A percentile compares a stretch with the other conserved stretches of the same genome.
phyloP scores from a whole-genome alignment of 495 filamentous ascomycete species.

The Lophiostoma macrostomum region DNA sequence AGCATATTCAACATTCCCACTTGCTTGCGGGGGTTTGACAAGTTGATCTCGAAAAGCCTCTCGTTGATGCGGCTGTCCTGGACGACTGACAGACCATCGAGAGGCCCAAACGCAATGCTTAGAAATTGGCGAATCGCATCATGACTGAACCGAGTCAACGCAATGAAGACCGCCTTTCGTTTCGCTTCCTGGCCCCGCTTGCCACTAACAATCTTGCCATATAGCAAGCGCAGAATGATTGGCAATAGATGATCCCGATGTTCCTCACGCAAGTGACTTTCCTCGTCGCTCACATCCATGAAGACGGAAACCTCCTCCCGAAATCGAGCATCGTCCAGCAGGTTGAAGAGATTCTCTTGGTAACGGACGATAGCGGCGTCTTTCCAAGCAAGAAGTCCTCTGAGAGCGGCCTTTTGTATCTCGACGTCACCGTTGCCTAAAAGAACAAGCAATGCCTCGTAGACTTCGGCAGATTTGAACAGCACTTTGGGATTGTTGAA shows the following conservation, averaged over 20 bases:
- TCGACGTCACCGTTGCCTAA: slow-evolving; percentile 84
- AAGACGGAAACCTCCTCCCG: slow-evolving; percentile 87
- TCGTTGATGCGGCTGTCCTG: slow-evolving; percentile 51
- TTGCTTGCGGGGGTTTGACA: slow-evolving; percentile 69
- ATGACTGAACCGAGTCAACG: slow-evolving; percentile 57
- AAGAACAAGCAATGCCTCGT: slow-evolving; percentile 65
- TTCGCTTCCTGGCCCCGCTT: slow-evolving; percentile 59
- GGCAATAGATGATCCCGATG: slow-evolving; percentile 74
- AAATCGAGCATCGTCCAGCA: slow-evolving; percentile 88
- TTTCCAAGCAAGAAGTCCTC: slow-evolving; percentile 88
- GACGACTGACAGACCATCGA: slow-evolving; percentile 57
- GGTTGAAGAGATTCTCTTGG: slow-evolving; percentile 79
- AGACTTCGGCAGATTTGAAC: slow-evolving; percentile 73
- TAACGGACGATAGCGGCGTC: slow-evolving; percentile 69
- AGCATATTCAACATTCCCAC: slow-evolving; percentile 87
- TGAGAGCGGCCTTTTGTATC: slow-evolving; percentile 78
- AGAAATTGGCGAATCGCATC: slow-evolving; percentile 75
- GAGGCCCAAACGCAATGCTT: slow-evolving; percentile 71
- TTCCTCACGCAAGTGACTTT: slow-evolving; percentile 68
- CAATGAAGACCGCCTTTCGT: slow-evolving; percentile 62
- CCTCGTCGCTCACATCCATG: slow-evolving; percentile 65
- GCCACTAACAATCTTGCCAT: slow-evolving; percentile 77
- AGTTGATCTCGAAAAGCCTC: slow-evolving; percentile 49
- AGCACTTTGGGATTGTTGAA: slow-evolving; percentile 83
- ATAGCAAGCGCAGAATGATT: slow-evolving; percentile 80